Conservation (phyloP, 495 filamentous ascomycete species). For the Xylaria grammica region DNA sequence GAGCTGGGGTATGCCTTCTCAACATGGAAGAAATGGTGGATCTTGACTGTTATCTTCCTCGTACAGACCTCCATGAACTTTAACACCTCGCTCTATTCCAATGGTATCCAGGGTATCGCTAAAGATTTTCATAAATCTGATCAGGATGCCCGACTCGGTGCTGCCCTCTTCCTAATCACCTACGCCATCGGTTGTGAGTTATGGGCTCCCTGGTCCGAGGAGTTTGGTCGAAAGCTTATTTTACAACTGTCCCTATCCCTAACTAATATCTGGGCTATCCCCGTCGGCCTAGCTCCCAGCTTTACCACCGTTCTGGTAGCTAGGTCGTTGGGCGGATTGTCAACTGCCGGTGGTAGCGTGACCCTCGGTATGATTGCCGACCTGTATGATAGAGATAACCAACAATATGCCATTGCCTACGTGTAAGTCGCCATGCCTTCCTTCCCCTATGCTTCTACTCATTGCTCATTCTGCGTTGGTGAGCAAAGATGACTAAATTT, state of each 20-base stretch:
- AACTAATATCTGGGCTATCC: slow-evolving; percentile 78
- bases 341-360: slow-evolving; percentile 77
- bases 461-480: too few relatives aligned
- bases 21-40: slow-evolving; percentile 74
- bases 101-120: slow-evolving; percentile 64
- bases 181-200: slow-evolving; percentile 84
- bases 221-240: slow-evolving; percentile 75
- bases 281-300: slow-evolving; percentile 72
- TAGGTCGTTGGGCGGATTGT: slow-evolving; percentile 71
- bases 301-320: slow-evolving; percentile 69
- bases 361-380: slow-evolving; percentile 85
- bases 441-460: background rate
- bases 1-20: slow-evolving; percentile 70
- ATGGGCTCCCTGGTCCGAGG: slow-evolving; percentile 84
- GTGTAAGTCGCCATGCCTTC: slow-evolving; percentile 29
- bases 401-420: slow-evolving; percentile 75
- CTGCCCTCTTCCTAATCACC: slow-evolving; percentile 71
- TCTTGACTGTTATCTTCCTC: slow-evolving; percentile 73
- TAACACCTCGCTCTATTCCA: slow-evolving; percentile 76
- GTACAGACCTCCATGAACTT: slow-evolving; percentile 88
- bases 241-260: slow-evolving; percentile 71
- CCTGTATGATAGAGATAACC: slow-evolving; percentile 74
- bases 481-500: background rate
- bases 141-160: slow-evolving; percentile 68
- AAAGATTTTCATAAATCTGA: slow-evolving; percentile 66